Base-by-base conservation (phyloP, 1,139 yeast genomes). In the Starmera stellimalicola region DNA sequence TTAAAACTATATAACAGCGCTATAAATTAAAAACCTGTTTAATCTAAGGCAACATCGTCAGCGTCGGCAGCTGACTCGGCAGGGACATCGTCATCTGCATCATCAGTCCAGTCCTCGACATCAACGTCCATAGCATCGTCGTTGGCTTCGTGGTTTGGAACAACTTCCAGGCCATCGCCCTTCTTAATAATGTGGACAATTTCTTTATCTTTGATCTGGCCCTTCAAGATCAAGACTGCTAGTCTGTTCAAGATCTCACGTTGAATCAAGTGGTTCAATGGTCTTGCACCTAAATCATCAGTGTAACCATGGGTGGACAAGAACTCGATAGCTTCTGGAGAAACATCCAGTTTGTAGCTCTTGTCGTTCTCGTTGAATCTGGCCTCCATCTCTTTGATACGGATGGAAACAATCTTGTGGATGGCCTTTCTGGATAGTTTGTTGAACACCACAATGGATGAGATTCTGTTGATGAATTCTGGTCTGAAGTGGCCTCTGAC, bases 401-500 rank as follows among this genome's bases (percentile, higher is more conserved):
- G 74, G 44, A 91, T 79, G 39, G 73, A 75, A 31, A 91, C 95
- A 54, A 93, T 91, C 75, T 85, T 84, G 46, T 85, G 73, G 48
- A 91, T 91, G 2, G 96, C 94, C 58, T 81, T 80, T 68, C 77
- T 82, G 14, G 96, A 82, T 45, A 91, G 71, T 49, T 94, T 74
- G 70, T 91, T 91, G 71, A 91, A 91, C 18, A 91, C 79, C 27
- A 91, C 87, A 47, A 85, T 87, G 18, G 94, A 83, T 3, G 95
- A 79, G 44, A 91, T 87, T 68, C 98, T 83, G 68, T 93, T 93
- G 55, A 91, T 69, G 64, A 93, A 91, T 60, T 93, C 99, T 6
- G 99, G 98, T 58, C 96, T 77, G 74, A 93, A 91, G 58, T 91
- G 98, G 5, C 71, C 68, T 49, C 81, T 73, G n/a, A 91, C 95